Evolutionary conservation across 805 yeast species (phyloP).

Genomic region (Pichia rugopelliculosa): DNA sequence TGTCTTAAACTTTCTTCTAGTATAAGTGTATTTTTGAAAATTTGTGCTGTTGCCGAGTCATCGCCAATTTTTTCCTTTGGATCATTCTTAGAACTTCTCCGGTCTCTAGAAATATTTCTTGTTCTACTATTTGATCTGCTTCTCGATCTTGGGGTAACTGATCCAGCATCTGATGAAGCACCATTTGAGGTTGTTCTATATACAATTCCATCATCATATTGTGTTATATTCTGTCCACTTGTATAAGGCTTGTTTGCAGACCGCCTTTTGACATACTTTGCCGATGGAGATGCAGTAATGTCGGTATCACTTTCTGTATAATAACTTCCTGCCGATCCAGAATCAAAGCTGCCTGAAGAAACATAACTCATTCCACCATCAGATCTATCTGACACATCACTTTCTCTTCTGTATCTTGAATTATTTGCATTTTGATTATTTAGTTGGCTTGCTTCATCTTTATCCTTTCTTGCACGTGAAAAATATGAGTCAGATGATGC

Average conservation of each 20-base stretch:
- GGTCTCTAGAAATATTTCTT: slow-evolving; percentile 10
- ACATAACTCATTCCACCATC: slow-evolving; percentile 5
- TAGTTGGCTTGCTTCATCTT: neutral
- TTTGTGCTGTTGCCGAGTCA: slow-evolving; percentile 45
- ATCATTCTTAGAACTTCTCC: slow-evolving; percentile 14
- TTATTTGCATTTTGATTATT: neutral
- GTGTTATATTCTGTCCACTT: neutral
- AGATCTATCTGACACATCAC: slow-evolving; percentile 24
- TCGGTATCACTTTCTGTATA: slow-evolving; percentile 19
- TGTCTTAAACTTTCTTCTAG: slow-evolving; percentile 79
- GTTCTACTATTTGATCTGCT: slow-evolving; percentile 7
- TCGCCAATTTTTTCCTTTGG: slow-evolving; percentile 13
- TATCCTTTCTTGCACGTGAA: slow-evolving; percentile 25
- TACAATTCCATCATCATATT: slow-evolving; percentile 7
- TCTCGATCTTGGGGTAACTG: slow-evolving; percentile 1
- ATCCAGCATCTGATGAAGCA: neutral
- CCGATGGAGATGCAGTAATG: slow-evolving; percentile 16
- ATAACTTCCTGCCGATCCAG: neutral
- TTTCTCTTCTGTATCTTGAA: slow-evolving; percentile 14
- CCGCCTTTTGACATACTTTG: slow-evolving; percentile 10
- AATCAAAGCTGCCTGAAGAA: slow-evolving; percentile 3
- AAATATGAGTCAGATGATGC: slow-evolving; percentile 30
- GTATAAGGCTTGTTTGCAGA: neutral
- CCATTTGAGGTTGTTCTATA: neutral
- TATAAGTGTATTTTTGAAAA: slow-evolving; percentile 73